These are phyloP conservation scores for Verticillium tricorpus DNA, from an alignment of 2,329 filamentous ascomycete genomes.

Conservation along the genomic window DNA sequence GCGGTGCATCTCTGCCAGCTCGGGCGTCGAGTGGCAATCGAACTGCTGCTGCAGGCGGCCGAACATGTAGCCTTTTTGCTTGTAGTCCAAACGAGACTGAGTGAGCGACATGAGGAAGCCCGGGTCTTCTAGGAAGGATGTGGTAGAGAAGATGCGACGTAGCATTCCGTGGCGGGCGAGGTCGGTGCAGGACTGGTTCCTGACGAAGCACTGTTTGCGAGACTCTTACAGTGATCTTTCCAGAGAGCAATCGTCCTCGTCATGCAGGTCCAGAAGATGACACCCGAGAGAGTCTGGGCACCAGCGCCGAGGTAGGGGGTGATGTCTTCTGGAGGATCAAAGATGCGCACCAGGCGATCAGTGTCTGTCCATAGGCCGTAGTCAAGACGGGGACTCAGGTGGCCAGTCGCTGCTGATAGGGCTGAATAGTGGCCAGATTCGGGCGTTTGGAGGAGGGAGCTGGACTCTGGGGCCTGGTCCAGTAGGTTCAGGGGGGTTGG, in stretches of 20 bases:
- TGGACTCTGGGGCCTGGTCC: neutral
- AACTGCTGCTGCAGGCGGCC: slow-evolving; percentile 8
- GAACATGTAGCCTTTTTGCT: slow-evolving; percentile 10
- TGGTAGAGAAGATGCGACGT: neutral
- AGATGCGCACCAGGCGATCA: slow-evolving; percentile 5
- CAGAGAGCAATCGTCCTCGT: slow-evolving; percentile 9
- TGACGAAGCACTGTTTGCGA: slow-evolving; percentile 2
- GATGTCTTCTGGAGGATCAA: slow-evolving; percentile 7
- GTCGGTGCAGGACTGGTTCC: neutral
- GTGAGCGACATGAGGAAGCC: slow-evolving; percentile 3
- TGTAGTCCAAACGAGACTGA: slow-evolving; percentile 8
- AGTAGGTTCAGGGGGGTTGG: neutral
- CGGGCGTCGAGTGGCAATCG: neutral
- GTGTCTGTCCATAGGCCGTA: slow-evolving; percentile 11
- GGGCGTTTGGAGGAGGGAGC: neutral
- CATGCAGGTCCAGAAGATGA: slow-evolving; percentile 13
- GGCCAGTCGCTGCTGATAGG: neutral
- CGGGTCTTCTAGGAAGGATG: neutral
- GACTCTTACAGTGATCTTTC: slow-evolving; percentile 3
- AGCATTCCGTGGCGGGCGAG: neutral
- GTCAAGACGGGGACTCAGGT: slow-evolving; percentile 8
- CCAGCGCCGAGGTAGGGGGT: slow-evolving; percentile 5
- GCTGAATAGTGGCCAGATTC: neutral
- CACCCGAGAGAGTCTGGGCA: slow-evolving; percentile 6
- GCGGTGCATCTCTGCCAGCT: neutral